phyloP scores from a whole-genome alignment of 1,284 basidiomycete genomes.

The Megacollybia platyphylla region DNA sequence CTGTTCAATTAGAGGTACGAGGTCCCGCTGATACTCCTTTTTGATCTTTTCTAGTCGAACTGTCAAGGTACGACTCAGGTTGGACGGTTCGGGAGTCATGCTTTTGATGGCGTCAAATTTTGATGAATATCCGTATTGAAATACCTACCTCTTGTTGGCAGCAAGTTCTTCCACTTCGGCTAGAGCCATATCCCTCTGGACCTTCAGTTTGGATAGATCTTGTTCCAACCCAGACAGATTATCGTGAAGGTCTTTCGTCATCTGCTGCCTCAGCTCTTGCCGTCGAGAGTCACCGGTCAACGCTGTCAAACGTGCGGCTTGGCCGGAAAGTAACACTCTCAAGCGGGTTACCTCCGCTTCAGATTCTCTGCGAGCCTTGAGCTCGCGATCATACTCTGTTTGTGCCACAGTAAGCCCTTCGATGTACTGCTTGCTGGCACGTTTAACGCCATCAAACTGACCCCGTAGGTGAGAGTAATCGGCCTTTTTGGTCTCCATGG shows the following conservation, averaged over 20 bases:
- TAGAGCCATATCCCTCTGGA: conserved; percentile 82
- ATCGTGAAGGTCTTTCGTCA: conserved; percentile 69
- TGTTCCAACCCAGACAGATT: conserved; percentile 73
- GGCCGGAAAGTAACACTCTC: conserved; percentile 77
- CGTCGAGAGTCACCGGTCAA: conserved; percentile 69
- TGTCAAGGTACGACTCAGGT: conserved; percentile 66
- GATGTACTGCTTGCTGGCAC: conserved; percentile 83
- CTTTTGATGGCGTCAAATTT: conserved; percentile 2
- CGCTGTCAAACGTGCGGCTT: conserved; percentile 76
- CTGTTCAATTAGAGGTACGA: conserved; percentile 74
- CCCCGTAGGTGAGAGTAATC: conserved; percentile 59
- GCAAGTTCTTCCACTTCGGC: conserved; percentile 90
- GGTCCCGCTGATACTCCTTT: conserved; percentile 76
- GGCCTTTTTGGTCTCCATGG: conserved; percentile 56
- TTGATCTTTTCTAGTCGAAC: conserved; percentile 86
- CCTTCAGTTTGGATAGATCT: conserved; percentile 78
- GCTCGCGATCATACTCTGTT: conserved; percentile 86
- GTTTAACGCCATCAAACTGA: conserved; percentile 80
- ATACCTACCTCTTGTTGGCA: conserved; percentile 51
- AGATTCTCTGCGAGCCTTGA: conserved; percentile 77
- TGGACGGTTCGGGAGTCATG: conserved; percentile 25
- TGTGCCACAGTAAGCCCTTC: conserved; percentile 88
- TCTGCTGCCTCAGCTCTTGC: conserved; percentile 68
- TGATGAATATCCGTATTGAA: background rate
- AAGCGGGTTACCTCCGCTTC: conserved; percentile 86